Conservation (phyloP, 441 rosid species). For the Dalechampia spathulata region DNA sequence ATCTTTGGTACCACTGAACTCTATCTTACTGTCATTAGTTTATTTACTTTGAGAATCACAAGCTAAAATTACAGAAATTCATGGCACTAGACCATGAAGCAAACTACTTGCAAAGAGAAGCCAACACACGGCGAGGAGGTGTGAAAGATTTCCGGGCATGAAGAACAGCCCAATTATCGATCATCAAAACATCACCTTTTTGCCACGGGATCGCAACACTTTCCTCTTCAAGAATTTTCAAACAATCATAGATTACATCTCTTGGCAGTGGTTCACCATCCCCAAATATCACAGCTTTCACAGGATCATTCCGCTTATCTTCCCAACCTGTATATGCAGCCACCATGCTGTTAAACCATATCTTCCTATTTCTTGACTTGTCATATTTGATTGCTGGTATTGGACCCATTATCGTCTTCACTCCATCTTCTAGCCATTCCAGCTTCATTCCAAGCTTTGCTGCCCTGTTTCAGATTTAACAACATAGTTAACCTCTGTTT, state of each 20-base stretch:
- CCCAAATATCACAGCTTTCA: conserved; percentile 70
- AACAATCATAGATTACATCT: conserved; percentile 50
- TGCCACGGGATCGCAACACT: conserved; percentile 72
- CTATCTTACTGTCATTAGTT: too few species aligned
- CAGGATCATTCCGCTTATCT: conserved; percentile 64
- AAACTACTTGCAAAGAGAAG: conserved; percentile 33
- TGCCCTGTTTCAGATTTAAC: conserved; percentile 42
- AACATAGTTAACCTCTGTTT: background rate
- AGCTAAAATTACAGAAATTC: too few species aligned
- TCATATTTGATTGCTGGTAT: conserved; percentile 66
- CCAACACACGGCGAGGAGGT: conserved; percentile 71
- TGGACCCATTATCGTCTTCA: conserved; percentile 74
- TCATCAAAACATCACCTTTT: conserved; percentile 68
- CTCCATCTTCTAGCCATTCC: conserved; percentile 73
- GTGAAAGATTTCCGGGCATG: conserved; percentile 64
- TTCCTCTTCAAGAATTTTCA: conserved; percentile 68
- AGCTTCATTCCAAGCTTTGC: conserved; percentile 67
- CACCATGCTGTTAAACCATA: conserved; percentile 94
- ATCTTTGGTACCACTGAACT: too few species aligned
- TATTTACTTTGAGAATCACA: too few species aligned
- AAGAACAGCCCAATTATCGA: conserved; percentile 84
- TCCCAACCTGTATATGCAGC: conserved; percentile 89
- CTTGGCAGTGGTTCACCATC: conserved; percentile 58
- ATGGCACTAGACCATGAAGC: too few species aligned
- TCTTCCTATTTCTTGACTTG: conserved; percentile 53